A percentile compares a stretch with the other conserved stretches of the same genome.
Evolutionary conservation across 2,329 filamentous ascomycete genomes (phyloP).

Genomic region (Pseudopyricularia cyperi): DNA sequence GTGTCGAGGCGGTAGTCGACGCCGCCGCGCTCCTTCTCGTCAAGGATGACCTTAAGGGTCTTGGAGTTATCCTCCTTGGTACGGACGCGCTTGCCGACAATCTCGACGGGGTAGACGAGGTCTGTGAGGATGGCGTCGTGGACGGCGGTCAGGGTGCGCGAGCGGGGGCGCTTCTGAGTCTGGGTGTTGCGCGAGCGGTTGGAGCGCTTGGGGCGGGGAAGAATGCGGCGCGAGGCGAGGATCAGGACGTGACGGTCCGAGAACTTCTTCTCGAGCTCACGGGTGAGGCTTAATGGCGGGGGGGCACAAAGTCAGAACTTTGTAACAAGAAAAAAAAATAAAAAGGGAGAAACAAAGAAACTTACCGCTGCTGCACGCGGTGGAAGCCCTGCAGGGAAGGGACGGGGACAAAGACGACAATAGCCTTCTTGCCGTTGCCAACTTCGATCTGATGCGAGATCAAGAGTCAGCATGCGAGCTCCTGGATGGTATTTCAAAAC

Average conservation of each 20-base stretch:
- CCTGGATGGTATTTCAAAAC: conserved; percentile 34
- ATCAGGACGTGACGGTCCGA: conserved; percentile 99
- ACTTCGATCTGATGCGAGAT: conserved; percentile 84
- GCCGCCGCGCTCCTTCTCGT: conserved; percentile 99
- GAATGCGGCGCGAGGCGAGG: conserved; percentile 96
- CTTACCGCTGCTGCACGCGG: conserved; percentile 99
- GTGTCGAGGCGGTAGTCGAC: conserved; percentile 99
- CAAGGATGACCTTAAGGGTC: conserved; percentile 95
- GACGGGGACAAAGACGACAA: conserved; percentile 99
- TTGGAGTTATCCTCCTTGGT: conserved; percentile 99
- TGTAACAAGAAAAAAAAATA: neutral
- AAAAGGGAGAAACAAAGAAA: conserved; percentile 7
- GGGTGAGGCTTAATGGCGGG: conserved; percentile 61
- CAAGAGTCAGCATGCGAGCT: conserved; percentile 65
- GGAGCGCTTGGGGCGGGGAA: conserved; percentile 97
- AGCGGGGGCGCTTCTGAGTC: conserved; percentile 97
- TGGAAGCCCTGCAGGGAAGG: conserved; percentile 97
- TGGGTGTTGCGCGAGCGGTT: conserved; percentile 90
- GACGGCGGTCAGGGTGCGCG: conserved; percentile 93
- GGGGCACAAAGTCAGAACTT: neutral
- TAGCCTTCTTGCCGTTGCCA: conserved; percentile 99
- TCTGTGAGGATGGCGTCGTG: conserved; percentile 97
- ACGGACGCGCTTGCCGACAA: conserved; percentile 96
- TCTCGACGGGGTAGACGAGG: conserved; percentile 99
- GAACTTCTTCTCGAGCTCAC: conserved; percentile 99